These are phyloP conservation scores for Ilyonectria destructans DNA, from an alignment of 2,329 filamentous ascomycete genomes.

Conservation along the genomic window DNA sequence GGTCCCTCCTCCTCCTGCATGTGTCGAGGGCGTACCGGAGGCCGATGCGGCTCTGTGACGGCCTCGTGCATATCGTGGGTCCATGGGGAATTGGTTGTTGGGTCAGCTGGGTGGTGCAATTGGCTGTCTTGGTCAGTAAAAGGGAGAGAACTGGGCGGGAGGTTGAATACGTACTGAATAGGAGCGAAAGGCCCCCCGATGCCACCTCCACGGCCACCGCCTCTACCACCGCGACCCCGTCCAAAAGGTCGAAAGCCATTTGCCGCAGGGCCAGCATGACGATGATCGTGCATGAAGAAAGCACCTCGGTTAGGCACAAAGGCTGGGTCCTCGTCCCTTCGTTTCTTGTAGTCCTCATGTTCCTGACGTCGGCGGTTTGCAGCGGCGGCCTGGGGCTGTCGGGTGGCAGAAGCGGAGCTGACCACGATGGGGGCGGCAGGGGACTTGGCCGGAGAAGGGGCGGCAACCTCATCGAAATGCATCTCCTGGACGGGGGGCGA, in stretches of 20 bases:
- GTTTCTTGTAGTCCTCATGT: constrained; percentile 92
- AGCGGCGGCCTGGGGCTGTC: constrained; percentile 69
- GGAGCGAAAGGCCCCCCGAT: constrained; percentile 73
- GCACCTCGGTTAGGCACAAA: constrained; percentile 95
- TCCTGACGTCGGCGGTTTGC: constrained; percentile 85
- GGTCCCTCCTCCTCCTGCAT: constrained; percentile 64
- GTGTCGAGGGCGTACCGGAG: constrained; percentile 61
- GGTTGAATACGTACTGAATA: constrained; percentile 72
- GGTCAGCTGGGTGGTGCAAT: constrained; percentile 68
- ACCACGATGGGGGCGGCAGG: constrained; percentile 68
- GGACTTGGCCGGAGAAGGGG: constrained; percentile 58
- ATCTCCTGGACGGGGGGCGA: constrained; percentile 61
- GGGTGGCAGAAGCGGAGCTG: constrained; percentile 66
- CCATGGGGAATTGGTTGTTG: constrained; percentile 84
- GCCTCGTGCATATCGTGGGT: constrained; percentile 94
- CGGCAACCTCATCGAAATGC: constrained; percentile 62
- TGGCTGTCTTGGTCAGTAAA: constrained; percentile 54
- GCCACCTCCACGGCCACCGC: constrained; percentile 73
- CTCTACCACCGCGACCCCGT: constrained; percentile 76
- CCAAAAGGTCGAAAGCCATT: constrained; percentile 85
- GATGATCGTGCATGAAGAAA: constrained; percentile 98
- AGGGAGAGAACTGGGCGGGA: constrained; percentile 19
- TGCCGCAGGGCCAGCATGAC: constrained; percentile 81
- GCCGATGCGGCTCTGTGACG: constrained; percentile 63
- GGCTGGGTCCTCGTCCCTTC: constrained; percentile 89